phyloP scores from a whole-genome alignment of 257 asterid species.

The Nicotiana otophora region DNA sequence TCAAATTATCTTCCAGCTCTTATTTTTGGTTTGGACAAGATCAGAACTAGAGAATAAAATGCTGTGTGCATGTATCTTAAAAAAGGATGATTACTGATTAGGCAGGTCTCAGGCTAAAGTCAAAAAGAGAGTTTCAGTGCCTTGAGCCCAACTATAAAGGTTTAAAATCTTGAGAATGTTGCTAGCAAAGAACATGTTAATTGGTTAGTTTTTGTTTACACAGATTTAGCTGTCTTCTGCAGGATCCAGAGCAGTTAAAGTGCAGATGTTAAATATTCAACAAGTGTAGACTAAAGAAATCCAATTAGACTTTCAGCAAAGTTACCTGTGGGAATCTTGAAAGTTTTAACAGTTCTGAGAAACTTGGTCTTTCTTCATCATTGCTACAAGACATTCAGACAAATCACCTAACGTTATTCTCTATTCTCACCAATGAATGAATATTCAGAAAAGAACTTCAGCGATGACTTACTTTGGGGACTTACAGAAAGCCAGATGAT shows the following conservation, averaged over 20 bases:
- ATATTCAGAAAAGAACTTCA: neutral
- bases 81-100: neutral
- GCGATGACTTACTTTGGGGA: slow-evolving; percentile 65
- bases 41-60: no score
- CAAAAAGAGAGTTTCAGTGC: neutral
- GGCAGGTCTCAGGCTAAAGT: neutral
- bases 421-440: neutral
- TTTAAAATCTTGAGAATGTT: neutral
- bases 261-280: neutral
- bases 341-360: slow-evolving; percentile 49
- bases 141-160: neutral
- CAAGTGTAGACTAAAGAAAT: neutral
- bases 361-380: slow-evolving; percentile 40
- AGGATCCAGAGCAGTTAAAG: neutral
- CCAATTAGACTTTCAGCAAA: neutral
- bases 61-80: neutral
- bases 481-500: slow-evolving; percentile 78
- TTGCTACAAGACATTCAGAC: slow-evolving; percentile 32
- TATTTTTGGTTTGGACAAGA: neutral
- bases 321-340: slow-evolving; percentile 75
- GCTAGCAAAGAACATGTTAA: neutral
- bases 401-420: neutral
- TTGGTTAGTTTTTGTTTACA: neutral
- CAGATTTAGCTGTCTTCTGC: neutral
- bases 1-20: neutral